These are phyloP conservation scores for Mycotypha africana DNA, from an alignment of 371 early-diverging fungal species.

Conservation along the genomic window DNA sequence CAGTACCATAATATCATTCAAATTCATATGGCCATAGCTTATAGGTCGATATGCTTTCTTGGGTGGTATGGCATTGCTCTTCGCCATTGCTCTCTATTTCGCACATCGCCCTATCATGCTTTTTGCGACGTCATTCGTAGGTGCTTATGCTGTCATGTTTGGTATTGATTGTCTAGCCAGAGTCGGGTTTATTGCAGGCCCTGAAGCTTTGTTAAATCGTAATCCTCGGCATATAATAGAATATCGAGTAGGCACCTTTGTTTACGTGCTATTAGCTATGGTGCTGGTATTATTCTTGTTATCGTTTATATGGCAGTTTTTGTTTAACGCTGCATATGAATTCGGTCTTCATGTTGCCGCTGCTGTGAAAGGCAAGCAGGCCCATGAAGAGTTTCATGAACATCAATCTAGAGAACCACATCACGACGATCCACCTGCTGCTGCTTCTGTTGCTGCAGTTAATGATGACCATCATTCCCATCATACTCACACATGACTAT, in stretches of 20 bases:
- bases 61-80: slow-evolving; percentile 11
- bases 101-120: slow-evolving; percentile 5
- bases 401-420: background rate
- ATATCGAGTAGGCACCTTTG: slow-evolving; percentile 2
- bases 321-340: slow-evolving; percentile 13
- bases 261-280: slow-evolving; percentile 20
- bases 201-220: slow-evolving; percentile 8
- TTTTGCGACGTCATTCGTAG: slow-evolving; percentile 28
- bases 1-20: background rate
- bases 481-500: too few relatives aligned
- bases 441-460: too few relatives aligned
- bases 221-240: slow-evolving; percentile 5
- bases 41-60: slow-evolving; percentile 15
- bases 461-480: too few relatives aligned
- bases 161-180: slow-evolving; percentile 27
- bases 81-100: slow-evolving; percentile 5
- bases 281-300: slow-evolving; percentile 11
- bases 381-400: slow-evolving; percentile 11
- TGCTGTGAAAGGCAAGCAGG: slow-evolving; percentile 12
- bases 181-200: slow-evolving; percentile 14
- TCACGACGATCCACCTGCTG: slow-evolving; percentile 1
- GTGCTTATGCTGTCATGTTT: slow-evolving; percentile 24
- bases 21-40: too few relatives aligned
- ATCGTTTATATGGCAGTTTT: slow-evolving; percentile 12
- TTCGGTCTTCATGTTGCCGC: slow-evolving; percentile 11